Evolutionary conservation across 441 rosid genomes (phyloP).

Genomic region (Aleurites moluccanus): DNA sequence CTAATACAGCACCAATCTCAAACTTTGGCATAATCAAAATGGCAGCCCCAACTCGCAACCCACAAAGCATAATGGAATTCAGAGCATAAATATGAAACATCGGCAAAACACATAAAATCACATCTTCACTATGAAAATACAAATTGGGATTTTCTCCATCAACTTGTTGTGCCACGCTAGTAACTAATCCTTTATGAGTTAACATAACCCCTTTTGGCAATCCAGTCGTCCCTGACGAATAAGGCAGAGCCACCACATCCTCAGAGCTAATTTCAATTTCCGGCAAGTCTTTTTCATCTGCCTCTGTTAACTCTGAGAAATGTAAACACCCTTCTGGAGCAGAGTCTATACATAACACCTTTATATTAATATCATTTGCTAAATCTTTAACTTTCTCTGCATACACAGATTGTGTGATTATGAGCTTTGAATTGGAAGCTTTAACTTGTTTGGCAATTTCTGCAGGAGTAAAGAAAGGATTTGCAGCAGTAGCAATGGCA

Average conservation of each 20-base stretch:
- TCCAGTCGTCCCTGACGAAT: constrained; percentile 72
- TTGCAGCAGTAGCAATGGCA: constrained; percentile 59
- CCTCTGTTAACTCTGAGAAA: constrained; percentile 45
- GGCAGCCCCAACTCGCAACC: constrained; percentile 65
- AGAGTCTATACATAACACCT: constrained; percentile 39
- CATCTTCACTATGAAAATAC: constrained; percentile 50
- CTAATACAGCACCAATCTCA: constrained; percentile 42
- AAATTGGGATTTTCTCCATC: constrained; percentile 75
- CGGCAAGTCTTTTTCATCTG: constrained; percentile 37
- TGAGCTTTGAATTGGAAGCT: constrained; percentile 41
- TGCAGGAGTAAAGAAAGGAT: constrained; percentile 58
- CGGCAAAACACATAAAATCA: constrained; percentile 57
- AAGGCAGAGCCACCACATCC: constrained; percentile 63
- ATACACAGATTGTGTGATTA: constrained; percentile 51
- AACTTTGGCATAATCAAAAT: constrained; percentile 65
- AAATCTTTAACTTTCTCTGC: constrained; percentile 43
- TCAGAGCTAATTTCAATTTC: constrained; percentile 41
- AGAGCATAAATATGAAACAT: constrained; percentile 63
- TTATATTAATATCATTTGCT: constrained; percentile 32
- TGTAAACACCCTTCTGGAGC: constrained; percentile 47
- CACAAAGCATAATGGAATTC: constrained; percentile 53
- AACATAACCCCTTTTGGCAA: constrained; percentile 76
- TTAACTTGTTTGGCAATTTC: constrained; percentile 60
- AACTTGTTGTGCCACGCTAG: constrained; percentile 69
- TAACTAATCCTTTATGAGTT: constrained; percentile 59